Percentiles rank a stretch among this genome's conserved stretches.
Evolutionary conservation across 805 yeast species (phyloP).

Genomic region (Candida gorgasii): DNA sequence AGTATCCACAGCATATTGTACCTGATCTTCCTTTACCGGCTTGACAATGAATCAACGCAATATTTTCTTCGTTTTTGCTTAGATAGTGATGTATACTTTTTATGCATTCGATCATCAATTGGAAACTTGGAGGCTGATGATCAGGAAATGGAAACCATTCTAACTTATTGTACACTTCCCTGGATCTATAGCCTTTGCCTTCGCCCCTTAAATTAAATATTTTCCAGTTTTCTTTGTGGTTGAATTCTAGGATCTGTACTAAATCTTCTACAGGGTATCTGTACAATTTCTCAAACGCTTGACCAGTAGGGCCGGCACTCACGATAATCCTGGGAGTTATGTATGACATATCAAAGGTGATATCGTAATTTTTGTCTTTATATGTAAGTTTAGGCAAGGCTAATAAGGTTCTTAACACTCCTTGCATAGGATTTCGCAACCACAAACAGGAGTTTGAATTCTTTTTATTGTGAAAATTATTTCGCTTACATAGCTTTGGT

Average conservation of each 20-base stretch:
- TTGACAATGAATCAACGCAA: conserved; percentile 80
- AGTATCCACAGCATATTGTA: conserved; percentile 64
- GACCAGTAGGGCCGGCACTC: conserved; percentile 70
- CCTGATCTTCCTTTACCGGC: conserved; percentile 95
- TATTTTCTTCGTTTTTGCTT: conserved; percentile 31
- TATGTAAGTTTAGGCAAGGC: conserved; percentile 15
- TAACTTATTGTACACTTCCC: conserved; percentile 38
- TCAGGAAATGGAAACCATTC: conserved; percentile 65
- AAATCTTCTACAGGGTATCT: conserved; percentile 56
- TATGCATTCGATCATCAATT: conserved; percentile 45
- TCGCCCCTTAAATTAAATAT: conserved; percentile 74
- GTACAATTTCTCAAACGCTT: conserved; percentile 43
- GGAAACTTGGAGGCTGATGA: conserved; percentile 73
- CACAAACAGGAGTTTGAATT: too few relatives aligned
- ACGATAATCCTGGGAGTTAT: conserved; percentile 67
- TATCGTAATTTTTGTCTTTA: conserved; percentile 4
- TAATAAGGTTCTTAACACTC: conserved; percentile 14
- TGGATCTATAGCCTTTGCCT: conserved; percentile 37
- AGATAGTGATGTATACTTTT: conserved; percentile 49
- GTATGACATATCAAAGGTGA: conserved; percentile 62
- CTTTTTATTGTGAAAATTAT: too few relatives aligned
- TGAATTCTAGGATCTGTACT: conserved; percentile 42
- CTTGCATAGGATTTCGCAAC: conserved; percentile 5
- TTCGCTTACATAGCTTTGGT: too few relatives aligned
- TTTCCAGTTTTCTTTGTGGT: conserved; percentile 64